Base-by-base conservation (phyloP, 2,329 filamentous ascomycete genomes). In the Fusarium sp. region DNA sequence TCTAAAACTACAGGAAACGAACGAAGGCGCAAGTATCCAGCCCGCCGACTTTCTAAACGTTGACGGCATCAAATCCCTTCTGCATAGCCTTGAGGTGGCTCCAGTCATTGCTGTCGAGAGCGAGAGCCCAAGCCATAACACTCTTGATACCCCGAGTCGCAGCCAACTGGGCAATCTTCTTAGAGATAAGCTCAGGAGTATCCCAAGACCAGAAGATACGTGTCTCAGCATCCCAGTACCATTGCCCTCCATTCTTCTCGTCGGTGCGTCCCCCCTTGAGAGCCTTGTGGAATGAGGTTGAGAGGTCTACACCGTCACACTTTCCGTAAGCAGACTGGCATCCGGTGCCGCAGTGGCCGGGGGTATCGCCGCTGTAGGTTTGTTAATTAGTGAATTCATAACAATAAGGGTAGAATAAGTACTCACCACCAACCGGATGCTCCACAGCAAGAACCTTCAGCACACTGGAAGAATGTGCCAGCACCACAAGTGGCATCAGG, bases 151-250 rank as follows among this genome's bases (percentile, higher is more conserved):
- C 74, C 56, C 79, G 77, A 19, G 74, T 73, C 21, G 72, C 67
- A 12, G 53, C 51, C 21, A 86, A 76, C 42, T 85, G 82, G 2
- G 80, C 70, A 2, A 86, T 83, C 75, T 87, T 88, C 43, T 75
- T 60, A 1, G 70, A 34, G 24, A 88, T 83, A 2, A 83, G 75
- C n/a, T 79, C 77, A 0, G 82, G 75, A 1, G 82, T 86, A 52
- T 88, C 86, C 83, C 83, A 87, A 3, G 83, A 83, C 85, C 85
- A 88, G 76, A 84, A 87, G 34, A 85, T 69, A 7, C 76, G 73
- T 21, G 79, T 78, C 3, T 72, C 63, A 0, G 74, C 30, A 62
- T 88, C 84, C 79, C 82, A 85, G 75, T 79, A 88, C 79, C 85
- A 88, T 74, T 85, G 84, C 4, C 83, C 86, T 1, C 85, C 83